Evolutionary conservation across 139 green algal genomes (phyloP).

Genomic region (Closterium sp.): DNA sequence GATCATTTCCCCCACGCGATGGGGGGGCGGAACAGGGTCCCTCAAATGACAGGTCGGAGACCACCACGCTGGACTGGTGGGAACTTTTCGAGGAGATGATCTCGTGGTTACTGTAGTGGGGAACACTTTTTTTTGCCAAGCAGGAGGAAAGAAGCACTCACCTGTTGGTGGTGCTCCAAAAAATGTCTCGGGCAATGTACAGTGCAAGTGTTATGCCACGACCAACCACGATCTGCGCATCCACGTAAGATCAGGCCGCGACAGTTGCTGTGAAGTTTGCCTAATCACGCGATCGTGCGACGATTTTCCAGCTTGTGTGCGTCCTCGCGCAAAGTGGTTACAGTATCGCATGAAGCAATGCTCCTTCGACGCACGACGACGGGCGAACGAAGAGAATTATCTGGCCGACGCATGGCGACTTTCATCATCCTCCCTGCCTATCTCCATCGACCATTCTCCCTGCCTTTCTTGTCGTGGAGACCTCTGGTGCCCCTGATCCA

Average conservation of each 20-base stretch:
- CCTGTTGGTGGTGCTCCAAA: background rate
- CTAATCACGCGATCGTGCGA: background rate
- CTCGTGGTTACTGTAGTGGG: background rate
- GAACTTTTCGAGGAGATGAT: background rate
- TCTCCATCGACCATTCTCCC: background rate
- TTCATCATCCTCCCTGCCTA: background rate
- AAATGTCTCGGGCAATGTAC: background rate
- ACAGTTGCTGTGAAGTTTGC: background rate
- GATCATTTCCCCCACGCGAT: background rate
- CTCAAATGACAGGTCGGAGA: background rate
- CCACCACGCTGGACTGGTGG: background rate
- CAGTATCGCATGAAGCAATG: background rate
- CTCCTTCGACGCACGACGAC: background rate
- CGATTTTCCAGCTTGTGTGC: background rate
- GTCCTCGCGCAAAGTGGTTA: background rate
- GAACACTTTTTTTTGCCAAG: background rate
- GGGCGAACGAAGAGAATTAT: background rate
- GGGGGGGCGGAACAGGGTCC: background rate
- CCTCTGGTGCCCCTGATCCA: background rate
- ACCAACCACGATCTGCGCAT: background rate
- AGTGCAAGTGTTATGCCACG: background rate
- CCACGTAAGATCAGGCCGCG: background rate
- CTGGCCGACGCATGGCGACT: no score
- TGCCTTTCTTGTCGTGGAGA: background rate
- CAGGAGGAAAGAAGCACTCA: background rate